Base-by-base conservation (phyloP, 345 rosid genomes). In the Boechera stricta region DNA sequence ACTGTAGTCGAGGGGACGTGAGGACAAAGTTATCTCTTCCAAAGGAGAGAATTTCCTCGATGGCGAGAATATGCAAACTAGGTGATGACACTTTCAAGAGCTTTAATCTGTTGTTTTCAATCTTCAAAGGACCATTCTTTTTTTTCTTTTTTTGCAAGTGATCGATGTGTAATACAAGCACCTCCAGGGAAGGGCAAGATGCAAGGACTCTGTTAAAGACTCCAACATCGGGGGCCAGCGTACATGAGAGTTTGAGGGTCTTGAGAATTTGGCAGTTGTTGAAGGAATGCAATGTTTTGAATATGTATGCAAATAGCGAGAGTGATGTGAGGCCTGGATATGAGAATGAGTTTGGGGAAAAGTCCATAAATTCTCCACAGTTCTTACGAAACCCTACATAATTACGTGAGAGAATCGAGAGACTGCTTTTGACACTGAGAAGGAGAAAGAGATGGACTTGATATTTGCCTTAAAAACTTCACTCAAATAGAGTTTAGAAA, bases 181-280 rank as follows among this genome's bases (percentile, higher is more conserved):
- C 53, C 53, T 48, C 53, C 4, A 48, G 53, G 24, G 26, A 48
- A 48, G 53, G 53, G 53, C 53, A 48, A 48, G 53, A 48, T n/a
- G 26, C 53, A 26, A 48, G 53, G 9, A 48, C 4, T 16, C 24
- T 48, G 53, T 48, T 48, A 2, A 16, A 7, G 53, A 48, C 24
- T 48, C 24, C 26, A 48, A 16, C 53, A 48, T 48, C 53, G 4
- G 26, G 24, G 53, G 26, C 7, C 10, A 16, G 6, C 4, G 7
- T 48, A 48, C 4, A 16, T 16, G 4, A n/a, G 10, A 16, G 24
- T 48, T 48, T 48, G 26, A 48, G 53, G 26, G 53, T 48, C 53
- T 6, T 48, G 53, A 48, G 21, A 48, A 6, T 6, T 16, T 16
- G 24, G 53, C 53, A 48, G 53, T 16, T 16, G 9, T 48, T 48